These are phyloP conservation scores for Pelargonium myrrhifolium DNA, from an alignment of 441 rosid genomes.

Conservation along the genomic window DNA sequence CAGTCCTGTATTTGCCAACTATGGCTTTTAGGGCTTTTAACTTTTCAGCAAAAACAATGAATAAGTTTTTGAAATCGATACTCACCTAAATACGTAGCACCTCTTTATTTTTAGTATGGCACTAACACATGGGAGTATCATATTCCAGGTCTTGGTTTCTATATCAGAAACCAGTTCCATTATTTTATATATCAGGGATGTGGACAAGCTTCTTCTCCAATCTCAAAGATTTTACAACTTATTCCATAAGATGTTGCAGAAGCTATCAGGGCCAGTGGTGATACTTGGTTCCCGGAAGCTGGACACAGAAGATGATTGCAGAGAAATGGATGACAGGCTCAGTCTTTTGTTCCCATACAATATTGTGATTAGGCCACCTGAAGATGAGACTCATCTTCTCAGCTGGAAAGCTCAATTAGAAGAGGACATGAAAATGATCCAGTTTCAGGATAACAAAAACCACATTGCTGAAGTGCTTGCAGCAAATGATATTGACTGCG, in stretches of 20 bases:
- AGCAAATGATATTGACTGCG: slow-evolving; percentile 79
- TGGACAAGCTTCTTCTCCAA: slow-evolving; percentile 65
- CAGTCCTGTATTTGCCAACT: background rate
- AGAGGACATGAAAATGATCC: slow-evolving; percentile 83
- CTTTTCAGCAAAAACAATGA: background rate
- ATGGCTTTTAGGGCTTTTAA: background rate
- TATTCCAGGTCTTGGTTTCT: slow-evolving; percentile 56
- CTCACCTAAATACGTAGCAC: background rate
- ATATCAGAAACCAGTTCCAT: slow-evolving; percentile 52
- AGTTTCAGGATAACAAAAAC: slow-evolving; percentile 82
- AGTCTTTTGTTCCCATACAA: slow-evolving; percentile 63
- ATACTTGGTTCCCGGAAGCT: slow-evolving; percentile 77
- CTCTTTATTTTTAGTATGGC: background rate
- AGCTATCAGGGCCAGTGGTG: slow-evolving; percentile 63
- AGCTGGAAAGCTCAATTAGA: slow-evolving; percentile 83
- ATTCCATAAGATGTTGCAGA: slow-evolving; percentile 56
- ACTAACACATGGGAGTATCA: slow-evolving; percentile 1
- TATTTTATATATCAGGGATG: slow-evolving; percentile 72
- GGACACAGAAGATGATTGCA: slow-evolving; percentile 51
- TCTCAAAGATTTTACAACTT: slow-evolving; percentile 59
- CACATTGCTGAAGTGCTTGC: slow-evolving; percentile 88
- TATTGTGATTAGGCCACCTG: slow-evolving; percentile 72
- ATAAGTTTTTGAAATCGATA: background rate
- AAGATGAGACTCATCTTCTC: slow-evolving; percentile 65
- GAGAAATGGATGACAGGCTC: slow-evolving; percentile 64